phyloP scores from a whole-genome alignment of 1,284 basidiomycete species.

The Meira miltonrushii region DNA sequence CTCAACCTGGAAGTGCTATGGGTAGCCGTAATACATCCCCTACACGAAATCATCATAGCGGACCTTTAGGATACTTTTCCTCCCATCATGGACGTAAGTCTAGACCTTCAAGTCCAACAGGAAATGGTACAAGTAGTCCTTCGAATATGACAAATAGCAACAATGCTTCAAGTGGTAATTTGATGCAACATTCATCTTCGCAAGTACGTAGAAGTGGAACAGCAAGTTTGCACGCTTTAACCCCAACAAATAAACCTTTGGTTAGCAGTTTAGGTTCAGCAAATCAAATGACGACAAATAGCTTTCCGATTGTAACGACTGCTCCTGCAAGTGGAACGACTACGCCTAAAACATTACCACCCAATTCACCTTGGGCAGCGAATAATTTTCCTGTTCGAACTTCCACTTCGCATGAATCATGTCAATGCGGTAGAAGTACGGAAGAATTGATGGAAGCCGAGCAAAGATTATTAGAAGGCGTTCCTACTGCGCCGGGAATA shows the following conservation, averaged over 20 bases:
- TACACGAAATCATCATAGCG: background rate
- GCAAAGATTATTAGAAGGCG: slow-evolving; percentile 41
- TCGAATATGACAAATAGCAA: background rate
- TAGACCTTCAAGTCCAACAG: slow-evolving; percentile 4
- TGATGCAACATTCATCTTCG: background rate
- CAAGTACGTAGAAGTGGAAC: background rate
- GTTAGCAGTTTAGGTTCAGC: background rate
- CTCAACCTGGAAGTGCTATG: background rate
- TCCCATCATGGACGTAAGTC: background rate
- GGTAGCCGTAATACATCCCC: background rate
- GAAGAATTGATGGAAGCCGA: slow-evolving; percentile 44
- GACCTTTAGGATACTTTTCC: background rate
- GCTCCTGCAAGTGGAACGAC: slow-evolving; percentile 9
- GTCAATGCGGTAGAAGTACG: slow-evolving; percentile 46
- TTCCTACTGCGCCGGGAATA: slow-evolving; percentile 44
- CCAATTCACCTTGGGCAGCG: slow-evolving; percentile 44
- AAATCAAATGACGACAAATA: background rate
- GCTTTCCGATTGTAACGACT: slow-evolving; percentile 3
- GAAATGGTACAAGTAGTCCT: background rate
- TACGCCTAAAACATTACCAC: slow-evolving; percentile 36
- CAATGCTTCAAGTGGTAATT: background rate
- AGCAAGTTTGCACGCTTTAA: slow-evolving; percentile 7
- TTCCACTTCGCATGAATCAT: slow-evolving; percentile 39
- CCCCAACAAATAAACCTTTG: slow-evolving; percentile 4
- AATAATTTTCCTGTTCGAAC: slow-evolving; percentile 41